A percentile compares a stretch with the other conserved stretches of the same genome.
Conservation (phyloP, 352 stramenopile genomes). For the Blastocystis sp. region DNA sequence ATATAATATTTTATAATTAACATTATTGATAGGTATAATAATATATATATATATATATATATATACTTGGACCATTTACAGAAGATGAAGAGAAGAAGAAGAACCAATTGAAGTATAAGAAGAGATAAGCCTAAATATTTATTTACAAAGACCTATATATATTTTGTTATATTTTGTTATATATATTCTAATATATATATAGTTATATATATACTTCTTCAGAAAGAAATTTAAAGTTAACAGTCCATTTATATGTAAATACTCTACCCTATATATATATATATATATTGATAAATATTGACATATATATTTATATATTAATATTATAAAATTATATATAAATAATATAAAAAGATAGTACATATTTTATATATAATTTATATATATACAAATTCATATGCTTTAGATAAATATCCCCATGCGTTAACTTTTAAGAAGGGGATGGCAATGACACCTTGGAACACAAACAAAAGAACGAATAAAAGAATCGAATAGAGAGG, state of each 20-base stretch:
- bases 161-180: too few species aligned
- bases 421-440: slow-evolving; percentile 82
- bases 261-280: slow-evolving; percentile 53
- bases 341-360: too few species aligned
- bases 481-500: slow-evolving; percentile 57
- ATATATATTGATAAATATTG: too few species aligned
- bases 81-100: slow-evolving; percentile 39
- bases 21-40: too few species aligned
- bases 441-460: slow-evolving; percentile 68
- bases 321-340: too few species aligned
- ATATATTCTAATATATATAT: too few species aligned
- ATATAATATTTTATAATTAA: too few species aligned
- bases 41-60: too few species aligned
- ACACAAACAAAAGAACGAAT: slow-evolving; percentile 66
- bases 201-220: slow-evolving; percentile 44
- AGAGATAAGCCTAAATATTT: slow-evolving; percentile 48
- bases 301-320: too few species aligned
- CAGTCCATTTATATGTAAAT: slow-evolving; percentile 94
- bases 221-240: slow-evolving; percentile 82
- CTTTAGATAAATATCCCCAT: slow-evolving; percentile 74
- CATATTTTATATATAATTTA: too few species aligned
- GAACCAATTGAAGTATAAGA: slow-evolving; percentile 43
- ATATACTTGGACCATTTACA: slow-evolving; percentile 20
- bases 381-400: slow-evolving; percentile 75
- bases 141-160: slow-evolving; percentile 49